A percentile compares a stretch with the other conserved stretches of the same genome.
Conservation (phyloP, 2,329 filamentous ascomycete genomes). For the Botrytis tulipae region DNA sequence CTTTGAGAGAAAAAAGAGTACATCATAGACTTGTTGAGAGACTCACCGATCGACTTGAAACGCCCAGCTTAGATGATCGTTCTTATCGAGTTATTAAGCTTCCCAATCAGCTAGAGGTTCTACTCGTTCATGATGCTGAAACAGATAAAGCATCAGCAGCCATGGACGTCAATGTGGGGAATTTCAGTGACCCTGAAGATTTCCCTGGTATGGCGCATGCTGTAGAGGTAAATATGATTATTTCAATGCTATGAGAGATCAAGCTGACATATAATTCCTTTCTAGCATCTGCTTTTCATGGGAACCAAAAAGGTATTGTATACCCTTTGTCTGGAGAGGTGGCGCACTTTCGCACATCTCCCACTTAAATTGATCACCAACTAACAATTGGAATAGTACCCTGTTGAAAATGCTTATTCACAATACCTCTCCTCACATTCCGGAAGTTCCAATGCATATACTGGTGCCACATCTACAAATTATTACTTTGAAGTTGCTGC, state of each 20-base stretch:
- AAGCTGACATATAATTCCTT: conserved; percentile 44
- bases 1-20: conserved; percentile 36
- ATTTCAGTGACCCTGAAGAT: conserved; percentile 85
- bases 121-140: conserved; percentile 89
- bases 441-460: conserved; percentile 93
- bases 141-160: conserved; percentile 97
- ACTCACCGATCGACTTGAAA: conserved; percentile 73
- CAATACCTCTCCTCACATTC: conserved; percentile 89
- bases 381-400: conserved; percentile 57
- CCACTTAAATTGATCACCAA: conserved; percentile 15
- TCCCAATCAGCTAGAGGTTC: conserved; percentile 83
- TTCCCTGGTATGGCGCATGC: conserved; percentile 96
- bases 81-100: conserved; percentile 84
- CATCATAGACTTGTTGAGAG: conserved; percentile 35
- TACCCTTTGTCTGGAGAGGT: conserved; percentile 4
- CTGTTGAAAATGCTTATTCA: conserved; percentile 91
- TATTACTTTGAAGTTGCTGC: conserved; percentile 96
- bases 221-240: conserved; percentile 56
- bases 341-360: conserved; percentile 6
- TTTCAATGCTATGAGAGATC: conserved; percentile 39
- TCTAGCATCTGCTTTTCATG: conserved; percentile 74
- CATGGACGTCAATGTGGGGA: conserved; percentile 93
- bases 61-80: conserved; percentile 80
- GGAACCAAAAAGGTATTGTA: conserved; percentile 79
- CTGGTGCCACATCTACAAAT: conserved; percentile 88